Conservation (phyloP, 768 basidiomycete species). For the Boletus sp. region DNA sequence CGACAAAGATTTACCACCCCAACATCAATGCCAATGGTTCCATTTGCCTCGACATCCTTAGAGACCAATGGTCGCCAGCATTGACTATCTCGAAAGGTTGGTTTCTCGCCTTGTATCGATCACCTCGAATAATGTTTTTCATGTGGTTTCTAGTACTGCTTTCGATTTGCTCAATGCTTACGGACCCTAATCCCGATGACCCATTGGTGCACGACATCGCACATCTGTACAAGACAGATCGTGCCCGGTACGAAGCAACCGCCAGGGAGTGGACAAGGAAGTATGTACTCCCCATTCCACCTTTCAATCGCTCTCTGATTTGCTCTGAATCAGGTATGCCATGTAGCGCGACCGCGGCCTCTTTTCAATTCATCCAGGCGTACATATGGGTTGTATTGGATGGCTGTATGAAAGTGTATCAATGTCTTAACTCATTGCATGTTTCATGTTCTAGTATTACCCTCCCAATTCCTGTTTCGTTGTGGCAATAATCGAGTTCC, state of each 20-base stretch:
- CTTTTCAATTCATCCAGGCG: constrained; percentile 19
- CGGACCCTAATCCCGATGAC: constrained; percentile 99
- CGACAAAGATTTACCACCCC: constrained; percentile 99
- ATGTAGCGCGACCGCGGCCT: constrained; percentile 44
- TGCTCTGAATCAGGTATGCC: constrained; percentile 38
- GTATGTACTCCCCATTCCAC: constrained; percentile 46
- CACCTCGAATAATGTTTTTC: background rate
- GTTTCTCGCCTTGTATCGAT: constrained; percentile 18
- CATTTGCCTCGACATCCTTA: constrained; percentile 96
- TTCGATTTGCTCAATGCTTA: constrained; percentile 99
- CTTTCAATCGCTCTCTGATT: constrained; percentile 1
- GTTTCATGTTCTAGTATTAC: constrained; percentile 35
- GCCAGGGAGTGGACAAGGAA: constrained; percentile 99
- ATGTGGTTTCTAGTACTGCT: constrained; percentile 63
- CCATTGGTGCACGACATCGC: constrained; percentile 98
- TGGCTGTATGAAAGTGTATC: constrained; percentile 34
- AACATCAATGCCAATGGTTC: constrained; percentile 99
- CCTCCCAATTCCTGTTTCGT: constrained; percentile 17
- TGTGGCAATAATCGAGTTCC: constrained; percentile 16
- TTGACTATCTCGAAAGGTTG: constrained; percentile 98
- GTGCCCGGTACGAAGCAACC: constrained; percentile 94
- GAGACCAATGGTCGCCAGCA: constrained; percentile 99
- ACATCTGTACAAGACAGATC: constrained; percentile 98
- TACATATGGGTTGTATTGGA: constrained; percentile 31
- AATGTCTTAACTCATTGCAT: constrained; percentile 32